Conservation (phyloP, 129 eudicot genomes). For the Silybum marianum region DNA sequence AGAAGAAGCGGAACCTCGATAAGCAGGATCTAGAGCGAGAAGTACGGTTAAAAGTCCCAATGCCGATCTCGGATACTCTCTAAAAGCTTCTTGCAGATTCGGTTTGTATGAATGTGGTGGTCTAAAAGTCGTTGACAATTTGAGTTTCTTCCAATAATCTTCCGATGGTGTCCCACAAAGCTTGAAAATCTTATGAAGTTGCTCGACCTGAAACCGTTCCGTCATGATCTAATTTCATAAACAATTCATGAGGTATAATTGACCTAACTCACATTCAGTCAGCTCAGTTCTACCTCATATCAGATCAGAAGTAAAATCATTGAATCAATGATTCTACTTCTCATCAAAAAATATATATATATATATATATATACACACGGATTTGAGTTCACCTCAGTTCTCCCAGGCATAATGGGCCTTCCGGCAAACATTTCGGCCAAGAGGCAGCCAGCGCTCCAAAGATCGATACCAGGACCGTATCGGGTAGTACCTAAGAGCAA, state of each 20-base stretch:
- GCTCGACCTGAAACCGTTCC: slow-evolving; percentile 42
- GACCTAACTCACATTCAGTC: not conserved
- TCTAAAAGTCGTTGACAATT: slow-evolving; percentile 46
- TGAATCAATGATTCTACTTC: not conserved
- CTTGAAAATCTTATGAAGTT: slow-evolving; percentile 55
- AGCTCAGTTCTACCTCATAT: not conserved
- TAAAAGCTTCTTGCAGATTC: slow-evolving; percentile 39
- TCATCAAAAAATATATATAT: not conserved
- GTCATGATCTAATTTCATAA: not conserved
- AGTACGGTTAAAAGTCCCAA: slow-evolving; percentile 44
- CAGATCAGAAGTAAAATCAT: not conserved
- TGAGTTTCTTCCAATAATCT: slow-evolving; percentile 48
- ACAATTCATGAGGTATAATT: not conserved
- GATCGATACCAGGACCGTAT: slow-evolving; percentile 52
- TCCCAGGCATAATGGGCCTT: slow-evolving; percentile 55
- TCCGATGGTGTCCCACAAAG: slow-evolving; percentile 68
- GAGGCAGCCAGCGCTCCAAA: slow-evolving; percentile 65
- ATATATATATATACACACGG: too few species aligned
- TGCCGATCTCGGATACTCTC: slow-evolving; percentile 44
- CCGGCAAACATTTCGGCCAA: slow-evolving; percentile 61
- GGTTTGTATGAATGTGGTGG: slow-evolving; percentile 57
- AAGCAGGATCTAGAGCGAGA: slow-evolving; percentile 51
- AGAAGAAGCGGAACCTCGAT: slow-evolving; percentile 45
- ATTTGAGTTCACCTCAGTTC: slow-evolving; percentile 42
- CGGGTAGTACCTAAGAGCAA: slow-evolving; percentile 49